Evolutionary conservation across 306 rosid genomes (phyloP), one percentile per base, ranked within the genome.

Genomic region (Pyrus bretschneideri): DNA sequence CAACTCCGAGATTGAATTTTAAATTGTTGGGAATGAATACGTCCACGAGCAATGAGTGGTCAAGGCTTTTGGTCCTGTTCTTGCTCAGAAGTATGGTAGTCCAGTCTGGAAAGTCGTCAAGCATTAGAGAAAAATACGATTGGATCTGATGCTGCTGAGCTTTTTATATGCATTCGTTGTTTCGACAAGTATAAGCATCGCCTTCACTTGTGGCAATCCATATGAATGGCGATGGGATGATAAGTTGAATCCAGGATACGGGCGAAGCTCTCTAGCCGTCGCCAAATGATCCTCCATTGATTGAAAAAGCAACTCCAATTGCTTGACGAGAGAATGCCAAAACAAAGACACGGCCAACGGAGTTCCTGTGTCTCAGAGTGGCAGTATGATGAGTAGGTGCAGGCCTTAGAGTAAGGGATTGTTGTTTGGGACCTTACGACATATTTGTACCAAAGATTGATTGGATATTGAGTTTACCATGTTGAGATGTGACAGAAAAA

Each of bases 221-320:
- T 17, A 74, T 81, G 98, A 89, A 74, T 92, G 98, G 98, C 96
- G 97, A 90, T 88, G 97, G 86, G 86, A 89, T 65, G 13, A 11
- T 72, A 94, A 92, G 81, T 3, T 9, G 72, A 89, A 89, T 70
- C 62, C 90, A 45, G 77, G 38, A 87, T 79, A 87, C 93, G 9
- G 88, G 91, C 44, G 97, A 95, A 85, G 82, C 64, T 67, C 87
- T 89, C 15, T 92, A 97, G 97, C 81, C 88, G 81, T 70, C 29
- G 4, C 60, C 79, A 33, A 25, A 78, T 65, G 95, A 95, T 83
- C 97, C 99, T 76, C 92, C 96, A 21, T 95, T 97, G 97, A 81
- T 95, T 82, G 77, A 76, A 83, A 88, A 74, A 78, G n/a, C 97
- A 95, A 72, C 93, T 92, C 25, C 69, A 88, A 58, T 72, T 85